phyloP scores from a whole-genome alignment of 495 filamentous ascomycete genomes.

The Filosporella fistucella region DNA sequence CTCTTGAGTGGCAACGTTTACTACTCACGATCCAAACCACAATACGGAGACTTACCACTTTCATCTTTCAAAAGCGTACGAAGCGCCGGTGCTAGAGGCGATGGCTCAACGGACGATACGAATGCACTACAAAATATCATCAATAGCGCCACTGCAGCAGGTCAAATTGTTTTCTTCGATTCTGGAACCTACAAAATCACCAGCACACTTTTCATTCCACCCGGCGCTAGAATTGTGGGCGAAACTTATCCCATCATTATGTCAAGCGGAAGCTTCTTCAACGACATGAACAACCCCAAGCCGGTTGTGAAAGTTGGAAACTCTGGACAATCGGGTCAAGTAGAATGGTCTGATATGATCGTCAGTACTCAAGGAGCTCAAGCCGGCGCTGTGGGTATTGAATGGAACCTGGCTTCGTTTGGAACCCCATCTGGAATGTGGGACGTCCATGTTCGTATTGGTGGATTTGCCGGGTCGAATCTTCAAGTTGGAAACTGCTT shows the following conservation, averaged over 20 bases:
- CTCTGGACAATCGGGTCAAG: slow-evolving; percentile 45
- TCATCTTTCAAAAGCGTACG: slow-evolving; percentile 57
- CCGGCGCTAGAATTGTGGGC: slow-evolving; percentile 46
- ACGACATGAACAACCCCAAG: slow-evolving; percentile 41
- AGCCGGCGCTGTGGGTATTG: slow-evolving; percentile 41
- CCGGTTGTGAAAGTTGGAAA: slow-evolving; percentile 56
- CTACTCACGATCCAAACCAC: slow-evolving; percentile 38
- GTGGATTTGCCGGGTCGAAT: slow-evolving; percentile 35
- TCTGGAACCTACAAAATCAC: slow-evolving; percentile 45
- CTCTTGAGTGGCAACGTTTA: slow-evolving; percentile 32
- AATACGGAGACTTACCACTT: slow-evolving; percentile 48
- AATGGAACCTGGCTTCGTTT: slow-evolving; percentile 23
- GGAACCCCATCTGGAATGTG: slow-evolving; percentile 23
- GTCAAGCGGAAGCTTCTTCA: slow-evolving; percentile 45
- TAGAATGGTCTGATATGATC: slow-evolving; percentile 55
- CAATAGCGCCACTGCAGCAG: slow-evolving; percentile 35
- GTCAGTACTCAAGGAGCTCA: slow-evolving; percentile 41
- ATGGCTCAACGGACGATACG: slow-evolving; percentile 68
- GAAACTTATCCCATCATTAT: slow-evolving; percentile 45
- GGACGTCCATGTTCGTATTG: slow-evolving; percentile 42
- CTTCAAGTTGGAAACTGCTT: slow-evolving; percentile 34
- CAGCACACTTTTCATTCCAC: slow-evolving; percentile 46
- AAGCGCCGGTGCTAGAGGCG: slow-evolving; percentile 55
- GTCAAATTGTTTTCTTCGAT: slow-evolving; percentile 24
- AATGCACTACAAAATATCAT: slow-evolving; percentile 35